Base-by-base conservation (phyloP, 306 rosid species). In the Psophocarpus tetragonolobus region DNA sequence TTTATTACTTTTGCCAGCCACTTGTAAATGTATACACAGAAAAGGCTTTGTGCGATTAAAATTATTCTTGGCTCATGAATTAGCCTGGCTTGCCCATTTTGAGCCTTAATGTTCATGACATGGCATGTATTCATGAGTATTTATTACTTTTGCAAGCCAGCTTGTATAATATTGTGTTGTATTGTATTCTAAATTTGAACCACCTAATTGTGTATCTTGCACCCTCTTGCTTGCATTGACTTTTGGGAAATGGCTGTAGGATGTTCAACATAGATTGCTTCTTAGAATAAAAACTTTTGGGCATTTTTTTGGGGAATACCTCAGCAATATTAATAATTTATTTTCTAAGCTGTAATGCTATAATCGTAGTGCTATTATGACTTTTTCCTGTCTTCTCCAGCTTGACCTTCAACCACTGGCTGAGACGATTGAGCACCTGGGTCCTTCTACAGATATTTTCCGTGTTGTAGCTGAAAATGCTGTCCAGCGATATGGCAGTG, bases 391-490 rank as follows among this genome's bases (percentile, higher is more conserved):
- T 71, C 68, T 72, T 54, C 73, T 81, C 45, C 85, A 92, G 97
- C 73, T 75, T 83, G 84, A 86, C 75, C 80, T 88, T 39, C 91
- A 82, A 74, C 82, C 81, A 57, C 89, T 92, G 78, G 90, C 67
- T 44, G 87, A 77, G 80, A 87, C 87, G 84, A 91, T 96, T 66
- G 89, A 64, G 63, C 82, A 23, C 69, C 75, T 68, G 63, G 79
- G 84, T 85, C 79, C 87, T 47, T 88, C 93, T 0, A 81, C 56
- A 32, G 90, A 88, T 80, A 81, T 91, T 56, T 96, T 96, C 85
- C 90, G 87, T 32, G 88, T 90, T 27, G 76, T 91, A 47, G 96
- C 82, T 66, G 98, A 92, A 84, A 90, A 88, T 79, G 90, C 96
- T 44, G 85, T 81, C 45, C 87, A 32, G 81, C 69, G 86, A 47